Evolutionary conservation across 1,284 basidiomycete genomes (phyloP).

Genomic region (Hortiboletus rubellus): DNA sequence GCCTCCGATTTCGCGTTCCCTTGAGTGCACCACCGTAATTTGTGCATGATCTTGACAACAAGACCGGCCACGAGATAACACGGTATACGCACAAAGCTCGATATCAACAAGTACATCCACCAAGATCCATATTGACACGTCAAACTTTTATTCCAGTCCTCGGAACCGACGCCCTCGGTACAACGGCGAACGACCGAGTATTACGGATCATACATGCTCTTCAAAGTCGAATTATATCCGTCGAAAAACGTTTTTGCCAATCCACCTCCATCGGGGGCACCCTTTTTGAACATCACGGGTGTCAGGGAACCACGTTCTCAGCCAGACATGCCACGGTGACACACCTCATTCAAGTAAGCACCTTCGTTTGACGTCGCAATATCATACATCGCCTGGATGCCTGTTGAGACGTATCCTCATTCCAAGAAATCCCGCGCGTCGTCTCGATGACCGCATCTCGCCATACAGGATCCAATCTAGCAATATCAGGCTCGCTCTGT

Average conservation of each 20-base stretch:
- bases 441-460: conserved; percentile 38
- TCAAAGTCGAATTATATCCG: conserved; percentile 40
- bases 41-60: neutral
- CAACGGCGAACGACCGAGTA: conserved; percentile 42
- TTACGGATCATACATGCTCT: conserved; percentile 45
- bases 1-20: conserved; percentile 8
- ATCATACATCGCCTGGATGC: conserved; percentile 19
- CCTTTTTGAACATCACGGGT: conserved; percentile 27
- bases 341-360: conserved; percentile 45
- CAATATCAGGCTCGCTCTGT: conserved; percentile 40
- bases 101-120: neutral
- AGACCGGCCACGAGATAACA: neutral
- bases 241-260: conserved; percentile 47
- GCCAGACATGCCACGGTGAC: conserved; percentile 1
- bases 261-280: conserved; percentile 42
- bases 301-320: neutral
- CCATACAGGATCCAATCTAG: conserved; percentile 47
- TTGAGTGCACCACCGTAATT: neutral
- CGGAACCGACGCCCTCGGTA: conserved; percentile 45
- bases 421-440: conserved; percentile 31
- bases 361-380: conserved; percentile 35
- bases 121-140: conserved; percentile 18
- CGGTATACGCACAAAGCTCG: neutral
- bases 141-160: conserved; percentile 36
- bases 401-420: conserved; percentile 21